A percentile compares a stretch with the other conserved stretches of the same genome.
phyloP scores from a whole-genome alignment of 257 asterid species.

The Forsythia suspensa region DNA sequence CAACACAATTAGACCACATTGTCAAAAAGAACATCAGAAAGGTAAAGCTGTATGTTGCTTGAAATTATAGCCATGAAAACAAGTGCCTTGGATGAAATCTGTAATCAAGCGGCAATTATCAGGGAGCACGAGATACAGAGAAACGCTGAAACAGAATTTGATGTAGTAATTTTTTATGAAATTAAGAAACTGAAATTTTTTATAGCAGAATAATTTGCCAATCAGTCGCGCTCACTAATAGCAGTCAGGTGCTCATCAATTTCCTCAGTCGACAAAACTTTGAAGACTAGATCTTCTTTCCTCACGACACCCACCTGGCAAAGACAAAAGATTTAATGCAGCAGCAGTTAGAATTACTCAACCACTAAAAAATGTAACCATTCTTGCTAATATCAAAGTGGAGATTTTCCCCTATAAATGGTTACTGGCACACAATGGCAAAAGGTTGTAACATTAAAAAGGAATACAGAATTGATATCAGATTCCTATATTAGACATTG shows the following conservation, averaged over 20 bases:
- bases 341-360: not conserved
- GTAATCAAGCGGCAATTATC: not conserved
- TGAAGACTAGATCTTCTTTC: constrained; percentile 67
- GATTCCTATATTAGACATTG: not conserved
- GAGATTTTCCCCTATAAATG: not conserved
- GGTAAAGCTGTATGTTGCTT: not conserved
- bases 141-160: not conserved
- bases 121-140: not conserved
- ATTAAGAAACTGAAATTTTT: constrained; percentile 2
- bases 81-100: not conserved
- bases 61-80: not conserved
- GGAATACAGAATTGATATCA: not conserved
- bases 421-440: not conserved
- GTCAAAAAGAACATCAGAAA: not conserved
- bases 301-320: constrained; percentile 91
- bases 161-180: not conserved
- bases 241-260: constrained; percentile 95
- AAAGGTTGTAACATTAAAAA: not conserved
- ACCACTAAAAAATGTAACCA: not conserved
- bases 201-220: not conserved
- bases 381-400: not conserved
- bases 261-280: constrained; percentile 84
- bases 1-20: not conserved
- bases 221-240: constrained; percentile 93
- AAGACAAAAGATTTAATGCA: not conserved